These are phyloP conservation scores for Mycena pura DNA, from an alignment of 768 basidiomycete species.

Conservation along the genomic window DNA sequence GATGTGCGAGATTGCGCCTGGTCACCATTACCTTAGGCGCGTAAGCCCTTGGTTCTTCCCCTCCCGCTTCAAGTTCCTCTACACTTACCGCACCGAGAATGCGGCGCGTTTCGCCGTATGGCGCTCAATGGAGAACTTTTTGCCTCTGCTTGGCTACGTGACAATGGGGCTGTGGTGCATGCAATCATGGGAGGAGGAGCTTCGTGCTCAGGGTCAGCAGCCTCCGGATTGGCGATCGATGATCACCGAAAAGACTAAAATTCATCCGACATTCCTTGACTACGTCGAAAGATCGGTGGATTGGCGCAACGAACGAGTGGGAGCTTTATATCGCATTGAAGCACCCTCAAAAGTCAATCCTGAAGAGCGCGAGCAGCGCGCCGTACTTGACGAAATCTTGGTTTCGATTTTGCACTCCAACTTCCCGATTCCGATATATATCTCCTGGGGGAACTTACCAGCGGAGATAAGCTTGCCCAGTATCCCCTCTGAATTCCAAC, in stretches of 20 bases:
- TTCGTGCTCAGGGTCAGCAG: background rate
- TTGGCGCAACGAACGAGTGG: background rate
- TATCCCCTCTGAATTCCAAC: background rate
- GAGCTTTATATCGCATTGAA: background rate
- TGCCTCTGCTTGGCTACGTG: background rate
- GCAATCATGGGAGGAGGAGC: background rate
- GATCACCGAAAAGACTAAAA: background rate
- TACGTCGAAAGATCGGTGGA: background rate
- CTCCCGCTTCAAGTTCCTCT: background rate
- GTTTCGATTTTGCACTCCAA: background rate
- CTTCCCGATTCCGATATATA: background rate
- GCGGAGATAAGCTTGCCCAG: background rate
- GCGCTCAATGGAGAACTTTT: background rate
- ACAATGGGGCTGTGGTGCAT: background rate
- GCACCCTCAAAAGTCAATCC: background rate
- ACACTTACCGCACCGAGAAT: background rate
- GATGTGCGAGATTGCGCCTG: background rate
- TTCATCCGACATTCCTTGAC: background rate
- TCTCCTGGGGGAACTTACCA: background rate
- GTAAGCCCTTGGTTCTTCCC: background rate
- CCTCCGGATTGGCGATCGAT: background rate
- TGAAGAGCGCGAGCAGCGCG: background rate
- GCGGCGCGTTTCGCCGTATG: background rate
- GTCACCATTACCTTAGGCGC: too few species aligned
- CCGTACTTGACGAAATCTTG: background rate